phyloP scores from a whole-genome alignment of 371 early-diverging fungal species.

The Haplosporangium sp. region DNA sequence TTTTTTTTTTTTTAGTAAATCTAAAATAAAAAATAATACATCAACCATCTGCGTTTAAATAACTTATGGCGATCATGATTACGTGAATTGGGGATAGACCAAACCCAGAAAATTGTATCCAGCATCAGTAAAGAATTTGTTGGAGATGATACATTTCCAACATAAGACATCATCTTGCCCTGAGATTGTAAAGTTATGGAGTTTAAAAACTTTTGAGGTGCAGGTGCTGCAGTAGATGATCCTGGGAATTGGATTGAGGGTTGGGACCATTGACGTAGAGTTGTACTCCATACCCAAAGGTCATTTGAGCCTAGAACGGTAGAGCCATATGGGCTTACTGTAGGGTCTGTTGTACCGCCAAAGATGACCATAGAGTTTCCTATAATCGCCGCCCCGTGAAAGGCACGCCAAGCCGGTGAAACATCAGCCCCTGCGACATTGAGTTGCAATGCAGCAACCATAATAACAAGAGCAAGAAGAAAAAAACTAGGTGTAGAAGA shows the following conservation, averaged over 20 bases:
- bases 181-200: slow-evolving; percentile 40
- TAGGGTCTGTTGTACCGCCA: slow-evolving; percentile 45
- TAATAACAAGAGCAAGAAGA: neutral
- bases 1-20: neutral
- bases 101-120: slow-evolving; percentile 39
- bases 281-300: slow-evolving; percentile 41
- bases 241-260: slow-evolving; percentile 26
- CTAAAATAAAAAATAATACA: neutral
- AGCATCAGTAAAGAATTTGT: slow-evolving; percentile 22
- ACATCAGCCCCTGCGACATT: slow-evolving; percentile 15
- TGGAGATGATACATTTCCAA: slow-evolving; percentile 33
- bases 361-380: slow-evolving; percentile 48
- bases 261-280: slow-evolving; percentile 39
- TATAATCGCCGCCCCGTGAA: slow-evolving; percentile 51
- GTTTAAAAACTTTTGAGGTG: slow-evolving; percentile 45
- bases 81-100: slow-evolving; percentile 50
- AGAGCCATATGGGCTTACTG: slow-evolving; percentile 20
- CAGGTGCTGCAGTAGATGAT: slow-evolving; percentile 16
- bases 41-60: neutral
- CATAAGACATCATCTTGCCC: slow-evolving; percentile 48
- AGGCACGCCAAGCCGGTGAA: slow-evolving; percentile 45
- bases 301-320: slow-evolving; percentile 38
- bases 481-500: neutral
- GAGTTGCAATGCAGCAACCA: neutral
- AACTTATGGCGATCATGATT: slow-evolving; percentile 13